Conservation (phyloP, 139 green algal species). For the Coelastrella sp. region DNA sequence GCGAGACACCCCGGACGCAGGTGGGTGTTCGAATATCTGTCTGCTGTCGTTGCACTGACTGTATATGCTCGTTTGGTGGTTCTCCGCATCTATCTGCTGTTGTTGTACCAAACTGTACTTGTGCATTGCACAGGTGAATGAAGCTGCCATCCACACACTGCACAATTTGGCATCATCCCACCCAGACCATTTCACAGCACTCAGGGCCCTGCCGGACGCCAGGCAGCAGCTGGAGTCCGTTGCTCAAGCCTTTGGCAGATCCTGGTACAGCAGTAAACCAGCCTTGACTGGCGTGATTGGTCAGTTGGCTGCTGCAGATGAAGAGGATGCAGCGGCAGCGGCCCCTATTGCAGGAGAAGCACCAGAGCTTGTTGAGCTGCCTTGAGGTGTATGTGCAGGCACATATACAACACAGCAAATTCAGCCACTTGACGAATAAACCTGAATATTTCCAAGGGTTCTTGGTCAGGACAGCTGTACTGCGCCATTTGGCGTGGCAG, state of each 20-base stretch:
- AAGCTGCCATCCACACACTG: conserved; percentile 6
- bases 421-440: no score
- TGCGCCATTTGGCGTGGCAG: no score
- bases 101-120: background rate
- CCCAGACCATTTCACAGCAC: background rate
- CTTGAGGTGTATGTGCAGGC: no score
- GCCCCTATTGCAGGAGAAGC: conserved; percentile 33
- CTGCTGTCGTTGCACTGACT: background rate
- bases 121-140: conserved; percentile 22
- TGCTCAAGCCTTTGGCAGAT: background rate
- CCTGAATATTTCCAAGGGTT: no score
- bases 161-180: background rate
- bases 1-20: conserved; percentile 35
- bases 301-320: background rate
- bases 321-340: conserved; percentile 4
- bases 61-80: background rate
- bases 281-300: background rate
- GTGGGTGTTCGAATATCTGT: background rate
- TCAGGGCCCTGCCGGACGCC: background rate
- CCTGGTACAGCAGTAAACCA: conserved; percentile 20
- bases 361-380: conserved; percentile 21
- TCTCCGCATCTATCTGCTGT: background rate
- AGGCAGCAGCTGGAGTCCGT: background rate
- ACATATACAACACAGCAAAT: no score
- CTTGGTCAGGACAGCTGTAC: no score